Percentiles rank a stretch among this genome's conserved stretches.
phyloP scores from a whole-genome alignment of 2,329 filamentous ascomycete genomes.

The Cladosporium halotolerans region DNA sequence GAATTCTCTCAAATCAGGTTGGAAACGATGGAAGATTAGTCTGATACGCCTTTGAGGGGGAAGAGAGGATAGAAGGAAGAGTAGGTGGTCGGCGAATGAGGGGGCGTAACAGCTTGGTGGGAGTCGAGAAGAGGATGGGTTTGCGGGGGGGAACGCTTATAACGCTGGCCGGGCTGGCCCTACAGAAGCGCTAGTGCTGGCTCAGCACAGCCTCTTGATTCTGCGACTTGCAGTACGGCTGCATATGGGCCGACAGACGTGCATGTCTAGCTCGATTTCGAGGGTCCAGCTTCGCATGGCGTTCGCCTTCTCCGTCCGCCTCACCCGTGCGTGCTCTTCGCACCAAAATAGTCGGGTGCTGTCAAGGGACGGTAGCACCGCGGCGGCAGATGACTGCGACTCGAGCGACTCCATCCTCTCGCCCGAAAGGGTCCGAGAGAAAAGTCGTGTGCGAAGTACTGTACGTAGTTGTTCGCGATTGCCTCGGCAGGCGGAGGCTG shows the following conservation, averaged over 20 bases:
- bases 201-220: conserved; percentile 11
- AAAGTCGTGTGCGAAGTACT: neutral
- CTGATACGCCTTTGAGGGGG: conserved; percentile 19
- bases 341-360: conserved; percentile 3
- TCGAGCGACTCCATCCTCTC: neutral
- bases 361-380: conserved; percentile 3
- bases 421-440: conserved; percentile 1
- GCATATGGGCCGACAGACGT: conserved; percentile 5
- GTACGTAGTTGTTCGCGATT: neutral
- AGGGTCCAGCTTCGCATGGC: conserved; percentile 5
- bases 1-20: conserved; percentile 21
- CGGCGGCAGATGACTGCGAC: conserved; percentile 2
- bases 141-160: conserved; percentile 11
- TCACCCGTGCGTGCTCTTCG: conserved; percentile 1
- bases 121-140: conserved; percentile 6
- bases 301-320: conserved; percentile 9
- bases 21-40: conserved; percentile 25
- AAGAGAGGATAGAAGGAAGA: conserved; percentile 18
- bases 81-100: conserved; percentile 21
- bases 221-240: conserved; percentile 8
- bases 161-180: conserved; percentile 3
- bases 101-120: conserved; percentile 15
- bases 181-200: conserved; percentile 1
- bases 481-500: neutral
- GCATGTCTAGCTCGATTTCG: conserved; percentile 8